Evolutionary conservation across 331 rosid genomes (phyloP), one percentile per base, ranked within the genome.

Genomic region (Telfairia occidentalis): DNA sequence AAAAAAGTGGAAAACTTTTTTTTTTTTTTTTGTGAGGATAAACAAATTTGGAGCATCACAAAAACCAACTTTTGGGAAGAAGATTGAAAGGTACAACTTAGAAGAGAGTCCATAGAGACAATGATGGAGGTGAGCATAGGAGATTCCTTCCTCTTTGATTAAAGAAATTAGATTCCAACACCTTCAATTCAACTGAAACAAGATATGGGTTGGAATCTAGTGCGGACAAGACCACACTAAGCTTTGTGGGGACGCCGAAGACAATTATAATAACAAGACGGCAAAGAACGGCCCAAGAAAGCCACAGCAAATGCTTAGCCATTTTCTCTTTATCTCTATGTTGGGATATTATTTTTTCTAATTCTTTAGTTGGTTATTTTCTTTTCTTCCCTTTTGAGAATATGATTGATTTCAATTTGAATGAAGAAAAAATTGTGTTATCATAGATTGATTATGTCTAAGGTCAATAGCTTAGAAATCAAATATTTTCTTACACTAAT

Each of bases 201-300:
- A 43, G 53, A 70, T 26, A 26, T 71, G 59, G 57, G 59, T 71
- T 71, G 75, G 75, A 46, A 9, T 71, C 26, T 46, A 43, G 58
- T 71, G 59, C 3, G 58, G 73, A 67, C 34, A 69, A 69, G 74
- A 24, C 37, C 13, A 69, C 55, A 38, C 53, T 69, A 42, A 40
- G 16, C 2, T 40, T 23, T 2, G 35, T 42, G 21, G 74, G 74
- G 74, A 66, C 32, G 26, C 12, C 3, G 34, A 16, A 16, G 2
- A 2, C 74, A 67, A 38, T 67, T 21, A 38, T 67, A 40, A 42
- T 42, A 67, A 18, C 7, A 9, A 37, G 74, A 69, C 74, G 55
- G 34, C 54, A 13, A 21, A 37, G 28, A 30, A 42, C 21, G 12
- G 28, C 52, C 55, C 34, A 67, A 42, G 21, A 21, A 38, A 40